Percentiles rank a stretch among this genome's conserved stretches.
Conservation (phyloP, 2,329 filamentous ascomycete species). For the Ambrosiella cleistominuta region DNA sequence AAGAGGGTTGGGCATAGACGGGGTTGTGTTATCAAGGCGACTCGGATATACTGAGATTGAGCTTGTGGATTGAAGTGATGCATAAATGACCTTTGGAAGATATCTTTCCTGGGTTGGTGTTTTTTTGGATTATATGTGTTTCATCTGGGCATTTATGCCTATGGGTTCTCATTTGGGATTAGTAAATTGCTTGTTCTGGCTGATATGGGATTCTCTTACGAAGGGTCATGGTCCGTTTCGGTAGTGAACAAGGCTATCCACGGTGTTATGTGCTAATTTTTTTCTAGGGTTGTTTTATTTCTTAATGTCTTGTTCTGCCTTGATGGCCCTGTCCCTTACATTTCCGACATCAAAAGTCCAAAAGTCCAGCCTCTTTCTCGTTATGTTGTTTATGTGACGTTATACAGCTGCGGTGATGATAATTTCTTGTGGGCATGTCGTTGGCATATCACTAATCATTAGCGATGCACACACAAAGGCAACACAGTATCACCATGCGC, state of each 20-base stretch:
- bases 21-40: too few relatives aligned
- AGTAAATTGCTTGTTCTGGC: not conserved
- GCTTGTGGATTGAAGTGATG: not conserved
- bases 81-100: not conserved
- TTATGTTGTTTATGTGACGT: not conserved
- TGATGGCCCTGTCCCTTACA: not conserved
- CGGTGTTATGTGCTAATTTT: not conserved
- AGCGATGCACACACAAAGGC: not conserved
- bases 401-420: not conserved
- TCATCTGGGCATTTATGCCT: not conserved
- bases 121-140: not conserved
- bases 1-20: slow-evolving; percentile 11
- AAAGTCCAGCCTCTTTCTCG: not conserved
- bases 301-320: not conserved
- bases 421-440: not conserved
- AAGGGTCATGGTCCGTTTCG: too few relatives aligned
- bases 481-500: not conserved
- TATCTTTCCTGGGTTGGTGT: too few relatives aligned
- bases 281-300: not conserved
- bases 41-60: not conserved
- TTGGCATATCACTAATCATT: not conserved
- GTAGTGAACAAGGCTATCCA: not conserved
- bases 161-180: not conserved
- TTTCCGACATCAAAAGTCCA: too few relatives aligned
- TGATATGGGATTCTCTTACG: not conserved